A percentile compares a stretch with the other conserved stretches of the same genome.
These are phyloP conservation scores for Blastomyces parvus DNA, from an alignment of 2,329 filamentous ascomycete genomes.

Conservation along the genomic window DNA sequence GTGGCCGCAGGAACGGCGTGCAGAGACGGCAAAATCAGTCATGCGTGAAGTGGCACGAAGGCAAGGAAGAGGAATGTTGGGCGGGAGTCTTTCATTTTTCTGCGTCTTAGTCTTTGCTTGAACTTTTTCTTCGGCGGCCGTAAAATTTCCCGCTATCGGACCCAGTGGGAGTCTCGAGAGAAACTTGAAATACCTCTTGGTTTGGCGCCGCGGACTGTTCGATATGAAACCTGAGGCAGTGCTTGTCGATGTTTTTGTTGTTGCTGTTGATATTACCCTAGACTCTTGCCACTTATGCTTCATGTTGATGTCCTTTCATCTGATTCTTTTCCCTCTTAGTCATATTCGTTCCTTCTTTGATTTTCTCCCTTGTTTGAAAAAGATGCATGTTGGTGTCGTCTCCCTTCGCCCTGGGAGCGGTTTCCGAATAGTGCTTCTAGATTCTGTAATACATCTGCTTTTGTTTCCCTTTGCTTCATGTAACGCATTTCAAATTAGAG, in stretches of 20 bases:
- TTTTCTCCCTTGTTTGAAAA: no score
- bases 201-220: not conserved
- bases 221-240: not conserved
- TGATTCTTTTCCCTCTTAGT: not conserved
- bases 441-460: no score
- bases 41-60: not conserved
- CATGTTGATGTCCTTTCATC: not conserved
- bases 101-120: not conserved
- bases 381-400: not conserved
- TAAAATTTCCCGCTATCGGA: not conserved
- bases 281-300: not conserved
- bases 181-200: not conserved
- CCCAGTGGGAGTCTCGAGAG: not conserved
- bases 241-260: not conserved
- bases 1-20: conserved; percentile 12
- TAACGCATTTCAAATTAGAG: not conserved
- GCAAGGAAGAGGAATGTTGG: no score
- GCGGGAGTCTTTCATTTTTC: not conserved
- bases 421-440: not conserved
- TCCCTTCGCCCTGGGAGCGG: not conserved
- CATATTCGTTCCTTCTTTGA: not conserved
- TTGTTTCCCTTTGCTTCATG: not conserved
- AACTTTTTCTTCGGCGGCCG: not conserved
- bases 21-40: conserved; percentile 5
- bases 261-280: not conserved